Percentiles rank a stretch among this genome's conserved stretches.
Evolutionary conservation across 345 rosid species (phyloP).

Genomic region (Citrus glauca): DNA sequence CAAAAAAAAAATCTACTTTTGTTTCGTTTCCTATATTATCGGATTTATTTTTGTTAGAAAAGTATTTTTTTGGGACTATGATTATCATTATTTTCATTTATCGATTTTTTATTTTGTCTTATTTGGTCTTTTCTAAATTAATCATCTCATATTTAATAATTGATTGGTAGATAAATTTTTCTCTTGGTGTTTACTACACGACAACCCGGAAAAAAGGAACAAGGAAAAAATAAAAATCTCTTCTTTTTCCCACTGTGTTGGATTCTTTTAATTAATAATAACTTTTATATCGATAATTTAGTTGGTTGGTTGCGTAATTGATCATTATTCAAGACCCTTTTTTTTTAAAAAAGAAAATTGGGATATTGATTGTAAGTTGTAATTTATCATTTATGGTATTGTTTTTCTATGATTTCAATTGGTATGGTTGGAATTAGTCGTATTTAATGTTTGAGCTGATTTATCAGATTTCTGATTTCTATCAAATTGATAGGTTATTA

Average conservation of each 20-base stretch:
- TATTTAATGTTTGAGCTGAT: background rate
- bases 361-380: background rate
- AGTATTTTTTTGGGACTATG: background rate
- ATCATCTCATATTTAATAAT: background rate
- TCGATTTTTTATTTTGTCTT: background rate
- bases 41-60: background rate
- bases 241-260: background rate
- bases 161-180: background rate
- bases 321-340: background rate
- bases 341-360: background rate
- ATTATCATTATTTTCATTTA: background rate
- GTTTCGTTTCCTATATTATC: background rate
- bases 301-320: background rate
- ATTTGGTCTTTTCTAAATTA: background rate
- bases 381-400: background rate
- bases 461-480: background rate
- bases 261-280: too few relatives aligned
- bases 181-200: background rate
- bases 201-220: background rate
- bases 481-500: background rate
- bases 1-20: background rate
- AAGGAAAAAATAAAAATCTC: too few relatives aligned
- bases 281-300: too few relatives aligned
- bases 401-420: background rate
- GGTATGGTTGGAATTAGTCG: background rate